Conservation (phyloP, 1,284 basidiomycete genomes). For the Cryptococcus sp. region DNA sequence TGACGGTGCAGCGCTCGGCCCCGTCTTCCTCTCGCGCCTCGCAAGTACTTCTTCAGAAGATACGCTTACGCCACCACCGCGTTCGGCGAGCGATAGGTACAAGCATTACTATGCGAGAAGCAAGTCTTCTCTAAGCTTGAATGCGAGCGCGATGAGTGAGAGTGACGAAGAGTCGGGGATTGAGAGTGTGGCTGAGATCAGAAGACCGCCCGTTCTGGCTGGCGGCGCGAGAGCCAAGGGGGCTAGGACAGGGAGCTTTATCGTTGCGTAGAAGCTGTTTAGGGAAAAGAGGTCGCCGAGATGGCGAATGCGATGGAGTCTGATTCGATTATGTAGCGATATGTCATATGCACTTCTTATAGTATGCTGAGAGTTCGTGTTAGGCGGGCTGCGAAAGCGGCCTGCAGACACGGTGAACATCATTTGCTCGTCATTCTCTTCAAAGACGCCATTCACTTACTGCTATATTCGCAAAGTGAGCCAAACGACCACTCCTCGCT, state of each 20-base stretch:
- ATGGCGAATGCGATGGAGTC: background rate
- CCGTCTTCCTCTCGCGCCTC: slow-evolving; percentile 7
- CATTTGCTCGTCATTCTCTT: background rate
- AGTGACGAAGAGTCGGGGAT: slow-evolving; percentile 3
- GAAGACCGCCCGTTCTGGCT: slow-evolving; percentile 13
- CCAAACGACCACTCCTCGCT: slow-evolving; percentile 49
- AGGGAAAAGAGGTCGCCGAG: background rate
- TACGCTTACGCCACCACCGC: background rate
- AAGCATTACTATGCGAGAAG: slow-evolving; percentile 25
- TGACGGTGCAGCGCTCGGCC: background rate
- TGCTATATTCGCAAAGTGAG: slow-evolving; percentile 26
- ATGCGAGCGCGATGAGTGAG: background rate
- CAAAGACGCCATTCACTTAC: background rate
- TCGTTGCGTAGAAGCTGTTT: slow-evolving; percentile 1
- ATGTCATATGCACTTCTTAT: too few relatives aligned
- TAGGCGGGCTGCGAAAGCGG: too few relatives aligned
- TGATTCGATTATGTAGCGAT: background rate
- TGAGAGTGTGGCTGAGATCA: slow-evolving; percentile 4
- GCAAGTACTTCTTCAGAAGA: background rate
- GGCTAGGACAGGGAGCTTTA: slow-evolving; percentile 14
- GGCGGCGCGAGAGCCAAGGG: slow-evolving; percentile 21
- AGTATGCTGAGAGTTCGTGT: too few relatives aligned
- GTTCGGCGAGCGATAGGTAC: slow-evolving; percentile 18
- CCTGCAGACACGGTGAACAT: too few relatives aligned
- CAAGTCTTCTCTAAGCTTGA: slow-evolving; percentile 1